These are phyloP conservation scores for Metschnikowia peoriensis DNA, from an alignment of 805 yeast species.

Conservation along the genomic window DNA sequence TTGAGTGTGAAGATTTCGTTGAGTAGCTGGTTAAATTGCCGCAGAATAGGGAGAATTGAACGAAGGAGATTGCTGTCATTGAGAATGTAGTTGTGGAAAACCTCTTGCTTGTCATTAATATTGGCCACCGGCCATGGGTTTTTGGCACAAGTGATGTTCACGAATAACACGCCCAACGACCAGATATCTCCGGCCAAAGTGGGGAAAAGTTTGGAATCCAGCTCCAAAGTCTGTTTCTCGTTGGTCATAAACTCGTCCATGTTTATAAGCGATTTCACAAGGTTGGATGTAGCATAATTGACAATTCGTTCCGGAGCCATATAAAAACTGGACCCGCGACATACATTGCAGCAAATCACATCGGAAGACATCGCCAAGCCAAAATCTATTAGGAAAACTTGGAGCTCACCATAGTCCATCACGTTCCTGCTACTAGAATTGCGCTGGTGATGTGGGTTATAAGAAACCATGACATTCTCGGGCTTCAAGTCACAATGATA, in stretches of 20 bases:
- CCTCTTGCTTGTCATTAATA: conserved; percentile 47
- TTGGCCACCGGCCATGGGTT: conserved; percentile 91
- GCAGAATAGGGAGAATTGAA: conserved; percentile 71
- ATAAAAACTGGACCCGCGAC: conserved; percentile 85
- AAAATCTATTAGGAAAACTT: conserved; percentile 75
- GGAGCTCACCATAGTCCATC: conserved; percentile 47
- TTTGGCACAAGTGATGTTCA: conserved; percentile 77
- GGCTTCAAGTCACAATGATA: conserved; percentile 46
- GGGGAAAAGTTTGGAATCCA: conserved; percentile 47
- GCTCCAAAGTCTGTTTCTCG: conserved; percentile 15
- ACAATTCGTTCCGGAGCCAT: conserved; percentile 89
- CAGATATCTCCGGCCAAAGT: conserved; percentile 81
- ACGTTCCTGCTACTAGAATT: conserved; percentile 1
- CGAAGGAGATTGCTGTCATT: conserved; percentile 51
- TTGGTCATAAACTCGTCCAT: conserved; percentile 26
- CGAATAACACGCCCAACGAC: conserved; percentile 80
- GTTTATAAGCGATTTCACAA: conserved; percentile 28
- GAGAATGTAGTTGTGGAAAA: conserved; percentile 62
- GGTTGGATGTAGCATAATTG: conserved; percentile 36
- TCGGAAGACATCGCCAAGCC: conserved; percentile 74
- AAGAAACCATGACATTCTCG: conserved; percentile 39
- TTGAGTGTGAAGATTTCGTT: conserved; percentile 42
- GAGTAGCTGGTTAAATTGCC: conserved; percentile 55
- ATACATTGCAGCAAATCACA: conserved; percentile 62
- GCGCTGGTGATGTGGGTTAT: conserved; percentile 27